phyloP scores from a whole-genome alignment of 108 stramenopile species.

The Licmophora abbreviata region DNA sequence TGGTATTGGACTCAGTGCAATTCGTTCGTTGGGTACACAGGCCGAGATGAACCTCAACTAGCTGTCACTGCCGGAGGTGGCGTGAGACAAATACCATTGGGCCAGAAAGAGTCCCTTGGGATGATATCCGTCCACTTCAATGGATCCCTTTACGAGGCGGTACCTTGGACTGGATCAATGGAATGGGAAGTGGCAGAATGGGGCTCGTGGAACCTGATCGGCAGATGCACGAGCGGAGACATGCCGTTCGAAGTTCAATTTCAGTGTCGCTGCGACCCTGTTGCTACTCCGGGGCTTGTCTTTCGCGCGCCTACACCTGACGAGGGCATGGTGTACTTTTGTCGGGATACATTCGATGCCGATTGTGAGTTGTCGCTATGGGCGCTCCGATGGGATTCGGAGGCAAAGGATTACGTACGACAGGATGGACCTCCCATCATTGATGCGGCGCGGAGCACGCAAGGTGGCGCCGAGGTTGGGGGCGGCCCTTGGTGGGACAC shows the following conservation, averaged over 20 bases:
- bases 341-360: slow-evolving; percentile 70
- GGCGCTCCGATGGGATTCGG: slow-evolving; percentile 53
- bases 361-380: slow-evolving; percentile 51
- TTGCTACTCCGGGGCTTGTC: slow-evolving; percentile 47
- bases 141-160: slow-evolving; percentile 72
- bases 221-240: slow-evolving; percentile 28
- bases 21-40: slow-evolving; percentile 52
- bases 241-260: slow-evolving; percentile 63
- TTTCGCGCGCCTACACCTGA: slow-evolving; percentile 78
- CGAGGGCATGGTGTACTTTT: slow-evolving; percentile 77
- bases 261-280: background rate
- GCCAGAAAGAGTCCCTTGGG: slow-evolving; percentile 55
- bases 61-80: slow-evolving; percentile 81
- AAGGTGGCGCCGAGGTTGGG: slow-evolving; percentile 70
- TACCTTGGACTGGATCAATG: slow-evolving; percentile 82
- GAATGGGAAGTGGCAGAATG: slow-evolving; percentile 74
- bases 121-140: slow-evolving; percentile 69
- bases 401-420: slow-evolving; percentile 35
- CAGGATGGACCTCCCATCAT: slow-evolving; percentile 26
- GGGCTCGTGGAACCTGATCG: slow-evolving; percentile 62
- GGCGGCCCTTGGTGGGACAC: slow-evolving; percentile 61
- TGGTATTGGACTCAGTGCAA: slow-evolving; percentile 92
- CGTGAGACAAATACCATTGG: slow-evolving; percentile 60
- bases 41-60: slow-evolving; percentile 9
- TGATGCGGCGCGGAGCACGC: slow-evolving; percentile 40